These are phyloP conservation scores for Arthrobotrys pseudoclavata DNA, from an alignment of 2,329 filamentous ascomycete species.

Conservation along the genomic window DNA sequence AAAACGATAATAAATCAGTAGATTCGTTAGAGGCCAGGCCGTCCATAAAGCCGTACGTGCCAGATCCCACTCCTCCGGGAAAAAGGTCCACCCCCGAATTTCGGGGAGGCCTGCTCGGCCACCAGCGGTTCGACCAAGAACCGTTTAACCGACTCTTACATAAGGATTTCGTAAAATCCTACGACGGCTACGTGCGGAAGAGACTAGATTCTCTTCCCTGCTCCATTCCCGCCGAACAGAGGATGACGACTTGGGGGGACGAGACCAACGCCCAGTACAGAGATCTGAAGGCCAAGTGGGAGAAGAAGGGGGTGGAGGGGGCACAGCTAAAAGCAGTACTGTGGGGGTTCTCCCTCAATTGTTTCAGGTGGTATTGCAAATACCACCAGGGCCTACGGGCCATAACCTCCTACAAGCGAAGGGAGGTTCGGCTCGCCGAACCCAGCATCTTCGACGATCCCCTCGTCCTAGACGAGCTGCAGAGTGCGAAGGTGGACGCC, in stretches of 20 bases:
- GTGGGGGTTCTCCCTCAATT: neutral
- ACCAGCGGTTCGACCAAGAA: neutral
- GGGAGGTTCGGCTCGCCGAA: neutral
- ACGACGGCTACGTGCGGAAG: neutral
- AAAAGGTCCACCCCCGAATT: neutral
- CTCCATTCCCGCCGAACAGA: neutral
- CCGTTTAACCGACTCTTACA: neutral
- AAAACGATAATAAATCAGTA: neutral
- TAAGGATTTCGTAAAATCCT: neutral
- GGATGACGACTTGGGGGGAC: neutral
- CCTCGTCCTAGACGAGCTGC: neutral
- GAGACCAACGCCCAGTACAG: neutral
- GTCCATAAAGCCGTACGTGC: neutral
- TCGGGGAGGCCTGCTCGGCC: neutral
- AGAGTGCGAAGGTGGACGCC: neutral
- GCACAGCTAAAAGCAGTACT: neutral
- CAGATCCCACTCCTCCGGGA: neutral
- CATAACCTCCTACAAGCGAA: neutral
- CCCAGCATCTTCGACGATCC: conserved; percentile 3
- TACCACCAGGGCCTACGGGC: neutral
- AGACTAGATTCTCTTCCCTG: neutral
- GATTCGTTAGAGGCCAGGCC: conserved; percentile 12
- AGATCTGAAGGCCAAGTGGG: neutral
- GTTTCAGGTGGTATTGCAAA: neutral
- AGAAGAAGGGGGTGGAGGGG: neutral